These are phyloP conservation scores for Talaromyces thailandensis DNA, from an alignment of 495 filamentous ascomycete genomes.

Conservation along the genomic window DNA sequence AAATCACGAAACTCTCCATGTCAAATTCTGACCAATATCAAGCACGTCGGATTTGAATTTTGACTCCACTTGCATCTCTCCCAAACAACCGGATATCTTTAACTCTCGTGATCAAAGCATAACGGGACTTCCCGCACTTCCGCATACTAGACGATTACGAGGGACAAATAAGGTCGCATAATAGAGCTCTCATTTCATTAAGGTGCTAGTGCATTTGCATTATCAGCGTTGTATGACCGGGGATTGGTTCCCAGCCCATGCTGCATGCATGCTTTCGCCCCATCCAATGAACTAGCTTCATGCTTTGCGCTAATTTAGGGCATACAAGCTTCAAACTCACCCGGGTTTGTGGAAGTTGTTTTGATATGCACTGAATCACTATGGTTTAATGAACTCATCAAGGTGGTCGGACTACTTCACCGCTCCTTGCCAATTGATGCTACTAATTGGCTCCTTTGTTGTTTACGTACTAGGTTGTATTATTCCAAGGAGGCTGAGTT, in stretches of 20 bases:
- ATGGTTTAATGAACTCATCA: background rate
- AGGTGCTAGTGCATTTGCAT: constrained; percentile 19
- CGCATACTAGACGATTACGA: constrained; percentile 20
- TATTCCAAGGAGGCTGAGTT: background rate
- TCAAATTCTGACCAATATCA: background rate
- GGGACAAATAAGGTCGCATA: constrained; percentile 30
- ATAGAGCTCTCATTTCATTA: constrained; percentile 18
- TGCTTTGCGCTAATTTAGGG: background rate
- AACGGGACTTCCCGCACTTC: constrained; percentile 30
- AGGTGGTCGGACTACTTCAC: background rate
- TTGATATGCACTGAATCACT: background rate
- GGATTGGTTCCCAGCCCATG: constrained; percentile 29
- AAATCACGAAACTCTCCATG: background rate
- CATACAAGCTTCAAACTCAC: background rate
- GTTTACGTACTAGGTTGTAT: background rate
- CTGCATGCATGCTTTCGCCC: constrained; percentile 2
- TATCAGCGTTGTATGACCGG: constrained; percentile 9
- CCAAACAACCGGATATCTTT: constrained; percentile 29
- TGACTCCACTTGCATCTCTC: constrained; percentile 28
- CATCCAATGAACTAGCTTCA: constrained; percentile 22
- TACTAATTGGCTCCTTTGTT: background rate
- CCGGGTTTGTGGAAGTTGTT: background rate
- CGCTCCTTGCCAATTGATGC: background rate
- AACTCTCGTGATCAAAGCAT: constrained; percentile 36
- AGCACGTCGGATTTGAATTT: constrained; percentile 40